Evolutionary conservation across 768 basidiomycete genomes (phyloP).

Genomic region (Termitomyces sp.): DNA sequence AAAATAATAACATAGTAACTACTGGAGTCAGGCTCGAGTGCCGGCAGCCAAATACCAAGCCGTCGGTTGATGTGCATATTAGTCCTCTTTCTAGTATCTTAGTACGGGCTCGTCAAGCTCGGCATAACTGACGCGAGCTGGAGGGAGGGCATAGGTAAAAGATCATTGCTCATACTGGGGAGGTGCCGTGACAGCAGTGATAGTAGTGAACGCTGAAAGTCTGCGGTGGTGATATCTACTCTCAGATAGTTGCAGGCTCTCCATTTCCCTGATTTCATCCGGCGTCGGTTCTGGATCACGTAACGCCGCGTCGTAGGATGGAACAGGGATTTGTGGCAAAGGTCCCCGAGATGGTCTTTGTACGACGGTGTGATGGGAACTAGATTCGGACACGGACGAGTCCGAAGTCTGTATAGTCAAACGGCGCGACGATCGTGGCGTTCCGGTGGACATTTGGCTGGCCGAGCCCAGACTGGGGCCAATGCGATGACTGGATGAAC

Average conservation of each 20-base stretch:
- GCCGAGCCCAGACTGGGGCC: background rate
- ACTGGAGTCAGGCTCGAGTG: too few species aligned
- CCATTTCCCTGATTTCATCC: constrained; percentile 5
- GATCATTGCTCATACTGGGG: constrained; percentile 14
- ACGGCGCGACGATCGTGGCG: background rate
- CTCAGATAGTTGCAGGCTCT: background rate
- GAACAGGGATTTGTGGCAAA: constrained; percentile 12
- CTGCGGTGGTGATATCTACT: background rate
- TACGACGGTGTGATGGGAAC: background rate
- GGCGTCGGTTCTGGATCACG: constrained; percentile 3
- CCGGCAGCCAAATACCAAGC: too few species aligned
- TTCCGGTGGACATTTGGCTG: background rate
- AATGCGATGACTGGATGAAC: background rate
- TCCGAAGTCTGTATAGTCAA: background rate
- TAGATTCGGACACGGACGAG: background rate
- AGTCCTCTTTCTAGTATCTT: too few species aligned
- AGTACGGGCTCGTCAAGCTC: too few species aligned
- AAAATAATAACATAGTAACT: too few species aligned
- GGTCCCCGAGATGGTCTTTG: constrained; percentile 12
- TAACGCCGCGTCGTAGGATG: constrained; percentile 12
- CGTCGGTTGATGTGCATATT: too few species aligned
- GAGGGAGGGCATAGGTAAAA: background rate
- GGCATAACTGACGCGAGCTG: background rate
- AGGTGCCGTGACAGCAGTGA: constrained; percentile 8
- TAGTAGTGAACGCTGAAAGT: background rate